Evolutionary conservation across 2,329 filamentous ascomycete species (phyloP).

Genomic region (Aspergillaceae sp.): DNA sequence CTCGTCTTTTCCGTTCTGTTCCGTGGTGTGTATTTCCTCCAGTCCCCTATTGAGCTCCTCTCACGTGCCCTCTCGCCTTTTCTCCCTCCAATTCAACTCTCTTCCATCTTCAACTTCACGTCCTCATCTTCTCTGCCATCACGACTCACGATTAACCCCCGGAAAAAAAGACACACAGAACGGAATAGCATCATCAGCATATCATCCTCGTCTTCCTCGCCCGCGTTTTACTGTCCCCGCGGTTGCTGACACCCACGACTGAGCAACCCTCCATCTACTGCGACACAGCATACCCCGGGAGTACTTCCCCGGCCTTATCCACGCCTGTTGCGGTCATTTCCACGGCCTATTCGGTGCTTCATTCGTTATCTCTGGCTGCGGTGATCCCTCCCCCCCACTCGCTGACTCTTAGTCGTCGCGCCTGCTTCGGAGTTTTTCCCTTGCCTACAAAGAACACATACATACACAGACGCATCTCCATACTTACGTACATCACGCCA

Average conservation of each 20-base stretch:
- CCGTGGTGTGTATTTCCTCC: background rate
- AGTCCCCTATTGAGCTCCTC: too few relatives aligned
- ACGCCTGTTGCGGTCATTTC: background rate
- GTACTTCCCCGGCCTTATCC: background rate
- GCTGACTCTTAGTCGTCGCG: background rate
- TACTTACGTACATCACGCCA: too few relatives aligned
- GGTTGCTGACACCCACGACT: too few relatives aligned
- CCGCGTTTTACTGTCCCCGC: too few relatives aligned
- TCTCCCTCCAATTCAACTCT: background rate
- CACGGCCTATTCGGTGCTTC: too few relatives aligned
- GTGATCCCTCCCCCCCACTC: background rate
- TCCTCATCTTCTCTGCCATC: too few relatives aligned
- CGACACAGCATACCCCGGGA: too few relatives aligned
- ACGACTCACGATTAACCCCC: too few relatives aligned
- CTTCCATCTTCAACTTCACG: background rate
- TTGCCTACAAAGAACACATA: background rate
- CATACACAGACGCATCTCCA: background rate
- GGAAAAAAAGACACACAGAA: too few relatives aligned
- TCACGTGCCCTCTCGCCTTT: background rate
- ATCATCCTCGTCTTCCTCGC: too few relatives aligned
- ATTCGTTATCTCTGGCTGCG: background rate
- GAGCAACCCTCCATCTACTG: background rate
- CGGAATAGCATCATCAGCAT: too few relatives aligned
- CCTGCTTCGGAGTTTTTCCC: background rate
- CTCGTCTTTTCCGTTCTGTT: background rate